Conservation (phyloP, 2,329 filamentous ascomycete species). For the Colletotrichum somersetense region DNA sequence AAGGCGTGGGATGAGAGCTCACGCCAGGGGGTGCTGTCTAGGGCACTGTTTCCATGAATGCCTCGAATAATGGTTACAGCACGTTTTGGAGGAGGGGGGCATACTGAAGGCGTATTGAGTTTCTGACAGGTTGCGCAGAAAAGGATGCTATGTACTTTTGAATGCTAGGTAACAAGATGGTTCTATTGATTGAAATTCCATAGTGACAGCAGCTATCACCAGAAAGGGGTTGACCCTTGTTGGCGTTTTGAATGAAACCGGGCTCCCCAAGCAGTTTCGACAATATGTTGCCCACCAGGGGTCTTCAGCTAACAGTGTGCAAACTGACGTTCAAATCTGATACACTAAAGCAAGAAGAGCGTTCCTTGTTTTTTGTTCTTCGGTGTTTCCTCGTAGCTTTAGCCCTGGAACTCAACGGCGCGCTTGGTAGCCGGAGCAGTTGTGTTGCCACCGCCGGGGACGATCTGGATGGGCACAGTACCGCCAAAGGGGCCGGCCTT, state of each 20-base stretch:
- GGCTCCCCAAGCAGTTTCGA: background rate
- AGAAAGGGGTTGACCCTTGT: background rate
- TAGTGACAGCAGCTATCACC: no score
- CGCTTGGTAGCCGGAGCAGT: constrained; percentile 35
- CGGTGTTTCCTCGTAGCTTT: background rate
- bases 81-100: background rate
- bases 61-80: no score
- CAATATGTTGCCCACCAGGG: constrained; percentile 24
- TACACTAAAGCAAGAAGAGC: background rate
- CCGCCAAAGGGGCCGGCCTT: constrained; percentile 57
- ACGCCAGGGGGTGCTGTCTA: background rate
- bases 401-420: constrained; percentile 12
- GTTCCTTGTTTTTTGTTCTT: background rate
- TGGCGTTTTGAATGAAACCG: background rate
- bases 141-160: background rate
- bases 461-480: constrained; percentile 56
- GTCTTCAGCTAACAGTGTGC: constrained; percentile 5
- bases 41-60: no score
- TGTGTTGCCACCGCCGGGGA: constrained; percentile 32
- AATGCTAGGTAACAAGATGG: background rate
- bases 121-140: background rate
- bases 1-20: background rate
- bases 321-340: background rate
- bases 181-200: background rate
- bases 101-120: background rate